Evolutionary conservation across 257 asterid genomes (phyloP), one percentile per base, ranked within the genome.

Genomic region (Solanum raphanifolium): DNA sequence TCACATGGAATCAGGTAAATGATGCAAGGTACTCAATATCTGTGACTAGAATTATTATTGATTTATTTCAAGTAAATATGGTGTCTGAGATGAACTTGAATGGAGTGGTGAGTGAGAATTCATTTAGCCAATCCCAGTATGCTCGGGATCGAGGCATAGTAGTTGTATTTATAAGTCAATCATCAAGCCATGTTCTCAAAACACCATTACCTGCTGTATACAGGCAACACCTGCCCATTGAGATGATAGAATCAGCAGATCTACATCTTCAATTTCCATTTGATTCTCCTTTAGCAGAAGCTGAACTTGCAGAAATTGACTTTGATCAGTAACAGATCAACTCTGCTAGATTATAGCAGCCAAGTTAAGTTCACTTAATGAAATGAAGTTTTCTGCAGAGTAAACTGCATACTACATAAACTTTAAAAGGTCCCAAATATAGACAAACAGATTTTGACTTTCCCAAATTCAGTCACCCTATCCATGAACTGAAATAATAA

Each of bases 161-260:
- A 35, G 48, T 73, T 73, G 29, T 35, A 73, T 73, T 74, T 20
- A 35, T 74, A 74, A 20, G n/a, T 86, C 84, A 43, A 72, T 32
- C 34, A 86, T 69, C 52, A 86, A 72, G 73, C 32, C 73, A 72
- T 52, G 52, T 76, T 87, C 36, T 52, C 41, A 88, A 82, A 43
- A 85, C 7, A 69, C 43, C 83, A 86, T 87, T 90, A 97, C 99
- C 98, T 94, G 99, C 86, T 88, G 93, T 46, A 89, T 83, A 82
- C 89, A 90, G 78, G 98, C 95, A 86, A 93, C 90, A 86, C 99
- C 99, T 84, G 98, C 95, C 98, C 97, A 93, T 69, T 87, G 93
- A 86, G 98, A 95, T 83, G 98, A 94, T 83, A 93, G 94, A 79
- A 97, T 95, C 93, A 97, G 90, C 76, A 92, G 95, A 92, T 97